These are phyloP conservation scores for Fusarium sulawesiense DNA, from an alignment of 2,329 filamentous ascomycete genomes.

Conservation along the genomic window DNA sequence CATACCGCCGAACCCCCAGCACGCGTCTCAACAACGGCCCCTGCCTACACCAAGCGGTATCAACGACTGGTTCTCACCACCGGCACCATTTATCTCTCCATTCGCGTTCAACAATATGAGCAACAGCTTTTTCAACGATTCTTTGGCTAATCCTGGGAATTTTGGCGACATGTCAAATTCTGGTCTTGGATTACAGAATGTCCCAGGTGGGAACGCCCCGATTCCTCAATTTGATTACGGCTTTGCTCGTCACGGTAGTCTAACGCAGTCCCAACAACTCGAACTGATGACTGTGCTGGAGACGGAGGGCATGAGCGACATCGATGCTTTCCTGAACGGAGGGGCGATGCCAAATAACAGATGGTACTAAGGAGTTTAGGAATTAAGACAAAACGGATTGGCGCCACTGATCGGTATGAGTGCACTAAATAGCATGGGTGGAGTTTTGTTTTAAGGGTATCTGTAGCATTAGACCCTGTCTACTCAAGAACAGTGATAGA, in stretches of 20 bases:
- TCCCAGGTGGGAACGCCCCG: constrained; percentile 42
- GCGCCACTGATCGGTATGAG: constrained; percentile 10
- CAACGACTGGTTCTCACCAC: constrained; percentile 66
- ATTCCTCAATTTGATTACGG: constrained; percentile 49
- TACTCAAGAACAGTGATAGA: constrained; percentile 21
- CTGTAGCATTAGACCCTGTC: constrained; percentile 34
- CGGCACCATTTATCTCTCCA: constrained; percentile 64
- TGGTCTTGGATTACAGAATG: constrained; percentile 50
- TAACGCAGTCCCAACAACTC: constrained; percentile 83
- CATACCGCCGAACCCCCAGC: constrained; percentile 54
- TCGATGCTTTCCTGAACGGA: constrained; percentile 68
- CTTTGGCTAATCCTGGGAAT: constrained; percentile 45
- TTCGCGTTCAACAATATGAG: constrained; percentile 60
- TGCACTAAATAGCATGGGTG: constrained; percentile 13
- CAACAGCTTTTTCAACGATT: constrained; percentile 57
- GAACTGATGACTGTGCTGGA: constrained; percentile 86
- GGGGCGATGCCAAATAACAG: constrained; percentile 45
- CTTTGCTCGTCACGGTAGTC: constrained; percentile 70
- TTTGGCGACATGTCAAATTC: constrained; percentile 48
- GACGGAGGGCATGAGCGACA: constrained; percentile 71
- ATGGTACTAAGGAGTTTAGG: constrained; percentile 48
- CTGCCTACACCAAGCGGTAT: constrained; percentile 55
- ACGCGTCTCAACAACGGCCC: constrained; percentile 56
- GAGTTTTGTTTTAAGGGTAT: constrained; percentile 23
- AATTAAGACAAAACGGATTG: constrained; percentile 12